These are phyloP conservation scores for Calocybe indica DNA, from an alignment of 768 basidiomycete species.

Conservation along the genomic window DNA sequence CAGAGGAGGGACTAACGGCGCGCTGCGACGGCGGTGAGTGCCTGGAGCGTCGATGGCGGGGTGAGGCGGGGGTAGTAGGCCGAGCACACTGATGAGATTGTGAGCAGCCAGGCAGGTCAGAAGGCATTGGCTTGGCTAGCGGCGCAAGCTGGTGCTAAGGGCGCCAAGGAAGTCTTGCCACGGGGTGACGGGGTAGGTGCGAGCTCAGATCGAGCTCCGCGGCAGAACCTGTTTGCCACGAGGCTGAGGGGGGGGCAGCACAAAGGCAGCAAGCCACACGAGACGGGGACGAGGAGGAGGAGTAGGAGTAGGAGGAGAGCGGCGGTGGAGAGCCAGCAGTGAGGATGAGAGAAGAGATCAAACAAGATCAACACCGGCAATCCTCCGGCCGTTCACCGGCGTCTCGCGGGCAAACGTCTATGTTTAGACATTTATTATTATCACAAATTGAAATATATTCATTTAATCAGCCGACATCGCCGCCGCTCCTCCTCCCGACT, in stretches of 20 bases:
- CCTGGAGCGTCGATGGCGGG: constrained; percentile 7
- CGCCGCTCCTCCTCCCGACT: constrained; percentile 52
- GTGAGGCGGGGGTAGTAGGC: not conserved
- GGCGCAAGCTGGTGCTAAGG: constrained; percentile 23
- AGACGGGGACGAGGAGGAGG: constrained; percentile 10
- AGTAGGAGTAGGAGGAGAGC: not conserved
- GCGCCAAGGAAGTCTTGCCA: constrained; percentile 34
- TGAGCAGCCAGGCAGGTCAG: constrained; percentile 15
- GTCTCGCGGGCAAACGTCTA: constrained; percentile 1
- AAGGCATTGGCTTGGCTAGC: constrained; percentile 50
- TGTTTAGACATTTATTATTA: constrained; percentile 5
- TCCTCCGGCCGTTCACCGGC: too few species aligned
- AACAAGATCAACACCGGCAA: too few species aligned
- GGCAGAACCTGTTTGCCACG: constrained; percentile 1
- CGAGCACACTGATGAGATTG: not conserved
- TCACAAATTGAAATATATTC: constrained; percentile 4
- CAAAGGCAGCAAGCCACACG: not conserved
- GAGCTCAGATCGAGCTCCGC: constrained; percentile 4
- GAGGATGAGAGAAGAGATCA: not conserved
- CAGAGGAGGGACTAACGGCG: constrained; percentile 36
- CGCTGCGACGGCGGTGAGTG: constrained; percentile 16
- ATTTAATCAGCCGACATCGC: constrained; percentile 29
- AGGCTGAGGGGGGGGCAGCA: not conserved
- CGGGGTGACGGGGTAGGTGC: not conserved
- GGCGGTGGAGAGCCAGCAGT: not conserved